Percentiles rank a stretch among this genome's conserved stretches.
Conservation (phyloP, 768 basidiomycete genomes). For the Holtermanniella nyarrowii region DNA sequence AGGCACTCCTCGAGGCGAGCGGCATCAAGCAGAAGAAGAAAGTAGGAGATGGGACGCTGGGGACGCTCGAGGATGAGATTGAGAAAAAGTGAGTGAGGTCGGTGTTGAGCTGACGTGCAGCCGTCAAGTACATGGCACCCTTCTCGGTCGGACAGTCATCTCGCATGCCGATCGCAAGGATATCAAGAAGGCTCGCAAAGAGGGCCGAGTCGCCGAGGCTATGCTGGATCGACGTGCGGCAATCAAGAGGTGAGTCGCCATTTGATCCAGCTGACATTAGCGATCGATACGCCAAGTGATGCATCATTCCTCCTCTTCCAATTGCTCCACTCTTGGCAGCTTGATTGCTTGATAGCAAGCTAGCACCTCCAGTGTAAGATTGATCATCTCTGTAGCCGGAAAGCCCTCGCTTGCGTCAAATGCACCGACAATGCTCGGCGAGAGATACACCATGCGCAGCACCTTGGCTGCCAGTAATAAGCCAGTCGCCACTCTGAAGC, state of each 20-base stretch:
- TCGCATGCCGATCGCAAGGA: slow-evolving; percentile 32
- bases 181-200: slow-evolving; percentile 37
- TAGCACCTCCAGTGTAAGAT: background rate
- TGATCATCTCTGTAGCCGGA: background rate
- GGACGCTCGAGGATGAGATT: slow-evolving; percentile 35
- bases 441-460: background rate
- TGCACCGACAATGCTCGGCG: background rate
- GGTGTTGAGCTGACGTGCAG: slow-evolving; percentile 9
- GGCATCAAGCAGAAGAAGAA: slow-evolving; percentile 14
- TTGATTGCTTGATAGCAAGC: background rate
- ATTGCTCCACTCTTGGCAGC: background rate
- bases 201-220: slow-evolving; percentile 37
- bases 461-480: background rate
- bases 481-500: background rate
- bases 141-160: slow-evolving; percentile 28
- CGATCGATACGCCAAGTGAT: slow-evolving; percentile 36
- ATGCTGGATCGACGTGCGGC: slow-evolving; percentile 39
- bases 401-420: background rate
- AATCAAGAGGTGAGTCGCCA: slow-evolving; percentile 31
- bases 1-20: slow-evolving; percentile 21
- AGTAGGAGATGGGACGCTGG: slow-evolving; percentile 19
- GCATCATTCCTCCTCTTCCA: background rate
- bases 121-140: slow-evolving; percentile 35
- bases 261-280: slow-evolving; percentile 4
- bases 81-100: slow-evolving; percentile 33